Base-by-base conservation (phyloP, 345 rosid genomes). In the Arabis alpina region DNA sequence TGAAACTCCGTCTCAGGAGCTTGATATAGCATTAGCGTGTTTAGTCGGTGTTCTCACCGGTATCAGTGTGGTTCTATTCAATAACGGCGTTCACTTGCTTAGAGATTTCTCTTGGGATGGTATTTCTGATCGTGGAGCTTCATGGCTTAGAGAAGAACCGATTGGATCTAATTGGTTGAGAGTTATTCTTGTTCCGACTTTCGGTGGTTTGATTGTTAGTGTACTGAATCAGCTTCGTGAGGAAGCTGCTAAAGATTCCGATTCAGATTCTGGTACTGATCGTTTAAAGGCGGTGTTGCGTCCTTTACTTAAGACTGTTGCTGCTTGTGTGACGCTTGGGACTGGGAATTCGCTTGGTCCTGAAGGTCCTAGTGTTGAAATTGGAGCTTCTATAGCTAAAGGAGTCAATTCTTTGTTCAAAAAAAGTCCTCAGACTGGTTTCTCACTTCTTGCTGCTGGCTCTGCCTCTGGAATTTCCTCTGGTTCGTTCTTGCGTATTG, bases 311-410 rank as follows among this genome's bases (percentile, higher is more conserved):
- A 93, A 93, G 72, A 77, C 97, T 2, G 77, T 81, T 52, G 89
- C 97, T 5, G 98, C 97, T 43, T 87, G 92, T 71, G 82, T 90
- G 60, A 93, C 98, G 10, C 92, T 93, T 6, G 97, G 97, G 7
- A 90, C 96, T 10, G 98, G 98, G 5, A 93, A 88, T 75, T 93
- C 98, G 6, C 76, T 93, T 54, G 98, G 98, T 2, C 97, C 98
- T 2, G 98, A 93, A 82, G 98, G 98, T 57, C 97, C 98, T 12
- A 88, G 95, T 67, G 97, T 93, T 27, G 97, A 93, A 80, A 90
- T 93, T 63, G 98, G 97, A 50, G 83, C 90, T 0, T 87, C 97
- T n/a, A 77, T 93, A 10, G 98, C 93, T 2, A 87, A 77, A 71
- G 90, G 87, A 50, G 73, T 90, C 0, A 81, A 83, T 23, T 77